These are phyloP conservation scores for Nitzschia sp. DNA, from an alignment of 108 stramenopile genomes.

Conservation along the genomic window DNA sequence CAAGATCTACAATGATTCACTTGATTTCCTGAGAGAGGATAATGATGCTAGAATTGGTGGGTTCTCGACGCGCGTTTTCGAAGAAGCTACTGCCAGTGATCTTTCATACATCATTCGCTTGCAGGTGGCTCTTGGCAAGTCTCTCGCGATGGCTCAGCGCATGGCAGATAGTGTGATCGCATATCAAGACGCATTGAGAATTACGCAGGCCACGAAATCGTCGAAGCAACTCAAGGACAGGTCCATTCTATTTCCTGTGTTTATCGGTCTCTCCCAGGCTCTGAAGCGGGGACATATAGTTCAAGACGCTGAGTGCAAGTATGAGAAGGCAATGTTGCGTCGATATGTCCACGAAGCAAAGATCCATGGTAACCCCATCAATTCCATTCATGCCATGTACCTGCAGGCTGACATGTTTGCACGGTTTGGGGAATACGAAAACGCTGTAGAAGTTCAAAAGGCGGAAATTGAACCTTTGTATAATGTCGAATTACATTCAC, in stretches of 20 bases:
- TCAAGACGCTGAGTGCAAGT: slow-evolving; percentile 38
- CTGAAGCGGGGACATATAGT: slow-evolving; percentile 50
- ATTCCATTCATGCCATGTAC: slow-evolving; percentile 60
- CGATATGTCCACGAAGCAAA: slow-evolving; percentile 58
- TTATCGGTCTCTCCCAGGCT: slow-evolving; percentile 51
- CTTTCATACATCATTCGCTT: slow-evolving; percentile 2
- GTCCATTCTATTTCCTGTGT: slow-evolving; percentile 63
- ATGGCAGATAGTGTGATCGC: slow-evolving; percentile 6
- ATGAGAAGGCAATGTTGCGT: slow-evolving; percentile 48
- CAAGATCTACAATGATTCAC: slow-evolving; percentile 45
- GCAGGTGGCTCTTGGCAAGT: slow-evolving; percentile 4
- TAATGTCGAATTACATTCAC: slow-evolving; percentile 54
- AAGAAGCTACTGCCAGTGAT: not conserved
- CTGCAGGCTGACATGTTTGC: slow-evolving; percentile 61
- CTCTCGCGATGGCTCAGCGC: slow-evolving; percentile 3
- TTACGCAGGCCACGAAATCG: slow-evolving; percentile 24
- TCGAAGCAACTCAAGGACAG: slow-evolving; percentile 37
- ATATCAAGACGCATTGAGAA: slow-evolving; percentile 15
- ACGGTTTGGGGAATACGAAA: slow-evolving; percentile 45
- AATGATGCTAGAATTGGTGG: slow-evolving; percentile 29
- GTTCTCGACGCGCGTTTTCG: slow-evolving; percentile 4
- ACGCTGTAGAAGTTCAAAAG: slow-evolving; percentile 43
- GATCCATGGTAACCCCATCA: slow-evolving; percentile 52
- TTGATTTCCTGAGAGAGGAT: slow-evolving; percentile 43
- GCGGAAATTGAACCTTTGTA: slow-evolving; percentile 17